These are phyloP conservation scores for Pichia cephalocereana DNA, from an alignment of 805 yeast genomes.

Conservation along the genomic window DNA sequence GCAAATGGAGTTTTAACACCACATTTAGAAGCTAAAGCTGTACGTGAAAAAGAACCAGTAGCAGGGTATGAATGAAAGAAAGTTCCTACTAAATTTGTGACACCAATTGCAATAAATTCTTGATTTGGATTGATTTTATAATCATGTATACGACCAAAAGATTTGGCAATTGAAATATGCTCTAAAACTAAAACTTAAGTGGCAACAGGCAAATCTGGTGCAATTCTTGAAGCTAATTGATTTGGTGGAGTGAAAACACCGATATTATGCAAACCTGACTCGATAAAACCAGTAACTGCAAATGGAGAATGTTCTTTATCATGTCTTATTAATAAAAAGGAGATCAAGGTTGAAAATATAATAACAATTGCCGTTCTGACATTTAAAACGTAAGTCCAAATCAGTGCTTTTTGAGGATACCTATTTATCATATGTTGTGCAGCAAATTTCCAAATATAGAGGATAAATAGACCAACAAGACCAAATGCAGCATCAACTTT, in stretches of 20 bases:
- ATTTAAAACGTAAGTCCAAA: constrained; percentile 59
- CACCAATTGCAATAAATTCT: constrained; percentile 89
- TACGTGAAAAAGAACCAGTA: constrained; percentile 90
- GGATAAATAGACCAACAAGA: constrained; percentile 57
- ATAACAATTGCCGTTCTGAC: constrained; percentile 75
- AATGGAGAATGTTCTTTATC: constrained; percentile 35
- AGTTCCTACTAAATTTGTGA: constrained; percentile 80
- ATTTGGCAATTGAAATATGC: constrained; percentile 87
- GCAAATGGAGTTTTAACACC: constrained; percentile 95
- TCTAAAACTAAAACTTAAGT: constrained; percentile 73
- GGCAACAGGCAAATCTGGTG: constrained; percentile 79
- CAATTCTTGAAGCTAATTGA: constrained; percentile 50
- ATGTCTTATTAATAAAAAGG: constrained; percentile 61
- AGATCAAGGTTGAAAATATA: constrained; percentile 69
- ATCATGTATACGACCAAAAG: constrained; percentile 86
- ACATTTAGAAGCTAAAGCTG: constrained; percentile 88
- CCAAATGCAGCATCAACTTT: constrained; percentile 86
- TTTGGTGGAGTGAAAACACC: constrained; percentile 59
- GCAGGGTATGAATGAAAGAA: constrained; percentile 92
- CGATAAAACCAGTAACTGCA: constrained; percentile 64
- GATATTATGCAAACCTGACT: constrained; percentile 68
- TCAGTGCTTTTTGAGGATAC: constrained; percentile 46
- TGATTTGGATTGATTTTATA: constrained; percentile 88
- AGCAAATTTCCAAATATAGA: constrained; percentile 60
- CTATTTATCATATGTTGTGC: constrained; percentile 53